A percentile compares a stretch with the other conserved stretches of the same genome.
Conservation (phyloP, 1,284 basidiomycete genomes). For the Cutaneotrichosporon sp. region DNA sequence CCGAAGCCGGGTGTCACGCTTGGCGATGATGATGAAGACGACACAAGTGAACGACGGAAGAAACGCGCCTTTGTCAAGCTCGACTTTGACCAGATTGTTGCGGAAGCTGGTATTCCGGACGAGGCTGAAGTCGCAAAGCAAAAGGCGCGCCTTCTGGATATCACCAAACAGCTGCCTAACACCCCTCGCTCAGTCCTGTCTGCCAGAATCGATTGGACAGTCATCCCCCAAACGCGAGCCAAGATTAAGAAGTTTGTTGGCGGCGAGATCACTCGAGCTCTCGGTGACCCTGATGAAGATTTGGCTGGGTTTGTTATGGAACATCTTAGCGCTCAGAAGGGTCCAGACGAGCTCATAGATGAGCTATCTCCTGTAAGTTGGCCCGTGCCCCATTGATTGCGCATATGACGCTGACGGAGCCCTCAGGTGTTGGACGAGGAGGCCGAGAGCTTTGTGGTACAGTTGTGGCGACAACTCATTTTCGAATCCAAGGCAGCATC, state of each 20-base stretch:
- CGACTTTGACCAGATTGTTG: slow-evolving; percentile 56
- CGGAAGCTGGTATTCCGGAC: slow-evolving; percentile 15
- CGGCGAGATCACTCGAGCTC: slow-evolving; percentile 69
- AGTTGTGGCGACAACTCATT: slow-evolving; percentile 78
- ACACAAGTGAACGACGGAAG: slow-evolving; percentile 62
- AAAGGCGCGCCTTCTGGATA: slow-evolving; percentile 68
- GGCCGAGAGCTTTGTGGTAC: slow-evolving; percentile 65
- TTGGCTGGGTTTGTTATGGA: slow-evolving; percentile 83
- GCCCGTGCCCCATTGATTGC: neutral
- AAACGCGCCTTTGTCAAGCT: slow-evolving; percentile 76
- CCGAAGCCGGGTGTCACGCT: slow-evolving; percentile 54
- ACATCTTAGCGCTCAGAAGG: slow-evolving; percentile 77
- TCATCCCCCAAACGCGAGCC: slow-evolving; percentile 68
- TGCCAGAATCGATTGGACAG: slow-evolving; percentile 77
- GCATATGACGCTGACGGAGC: neutral
- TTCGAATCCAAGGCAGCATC: slow-evolving; percentile 55
- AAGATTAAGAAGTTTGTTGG: slow-evolving; percentile 76
- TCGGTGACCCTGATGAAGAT: slow-evolving; percentile 69
- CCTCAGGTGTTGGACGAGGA: slow-evolving; percentile 79
- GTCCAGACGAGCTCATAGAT: slow-evolving; percentile 71
- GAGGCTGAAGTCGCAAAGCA: slow-evolving; percentile 55
- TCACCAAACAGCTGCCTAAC: slow-evolving; percentile 61
- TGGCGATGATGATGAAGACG: slow-evolving; percentile 72
- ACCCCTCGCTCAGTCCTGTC: slow-evolving; percentile 72
- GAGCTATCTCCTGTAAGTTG: slow-evolving; percentile 76